Evolutionary conservation across 768 basidiomycete genomes (phyloP).

Genomic region (Lactarius quietus): DNA sequence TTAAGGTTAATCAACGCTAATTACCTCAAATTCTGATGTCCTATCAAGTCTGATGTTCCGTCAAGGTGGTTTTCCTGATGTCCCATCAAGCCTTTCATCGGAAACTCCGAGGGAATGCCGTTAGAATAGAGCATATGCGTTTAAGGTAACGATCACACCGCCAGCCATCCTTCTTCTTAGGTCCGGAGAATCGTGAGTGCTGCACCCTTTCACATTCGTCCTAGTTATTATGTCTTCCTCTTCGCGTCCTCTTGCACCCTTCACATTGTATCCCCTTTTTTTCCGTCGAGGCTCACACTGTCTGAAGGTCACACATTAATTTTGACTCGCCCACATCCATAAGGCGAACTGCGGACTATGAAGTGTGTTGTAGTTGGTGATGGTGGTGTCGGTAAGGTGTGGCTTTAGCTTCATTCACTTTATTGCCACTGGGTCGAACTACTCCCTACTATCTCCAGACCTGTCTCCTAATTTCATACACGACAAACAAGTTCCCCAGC

Average conservation of each 20-base stretch:
- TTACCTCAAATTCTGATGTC: no score
- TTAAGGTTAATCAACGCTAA: no score
- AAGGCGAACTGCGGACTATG: slow-evolving; percentile 99
- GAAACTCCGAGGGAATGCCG: neutral
- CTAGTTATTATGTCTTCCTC: neutral
- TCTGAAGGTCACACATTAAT: slow-evolving; percentile 5
- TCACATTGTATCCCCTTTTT: slow-evolving; percentile 1
- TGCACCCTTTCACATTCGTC: no score
- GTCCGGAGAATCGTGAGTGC: slow-evolving; percentile 21
- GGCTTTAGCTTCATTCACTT: slow-evolving; percentile 32
- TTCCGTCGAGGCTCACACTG: slow-evolving; percentile 1
- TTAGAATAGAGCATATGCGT: neutral
- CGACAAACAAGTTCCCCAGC: slow-evolving; percentile 96
- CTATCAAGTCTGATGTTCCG: no score
- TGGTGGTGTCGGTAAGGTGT: slow-evolving; percentile 96
- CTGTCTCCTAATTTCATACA: slow-evolving; percentile 95
- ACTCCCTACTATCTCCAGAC: slow-evolving; percentile 49
- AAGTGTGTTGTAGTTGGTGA: slow-evolving; percentile 98
- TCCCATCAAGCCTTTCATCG: no score
- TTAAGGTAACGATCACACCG: no score
- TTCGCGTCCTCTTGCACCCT: neutral
- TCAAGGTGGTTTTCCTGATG: no score
- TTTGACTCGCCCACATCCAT: neutral
- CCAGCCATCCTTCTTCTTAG: no score
- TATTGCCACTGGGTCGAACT: neutral